These are phyloP conservation scores for Tolypocladium inflatum DNA, from an alignment of 2,329 filamentous ascomycete genomes.

Conservation along the genomic window DNA sequence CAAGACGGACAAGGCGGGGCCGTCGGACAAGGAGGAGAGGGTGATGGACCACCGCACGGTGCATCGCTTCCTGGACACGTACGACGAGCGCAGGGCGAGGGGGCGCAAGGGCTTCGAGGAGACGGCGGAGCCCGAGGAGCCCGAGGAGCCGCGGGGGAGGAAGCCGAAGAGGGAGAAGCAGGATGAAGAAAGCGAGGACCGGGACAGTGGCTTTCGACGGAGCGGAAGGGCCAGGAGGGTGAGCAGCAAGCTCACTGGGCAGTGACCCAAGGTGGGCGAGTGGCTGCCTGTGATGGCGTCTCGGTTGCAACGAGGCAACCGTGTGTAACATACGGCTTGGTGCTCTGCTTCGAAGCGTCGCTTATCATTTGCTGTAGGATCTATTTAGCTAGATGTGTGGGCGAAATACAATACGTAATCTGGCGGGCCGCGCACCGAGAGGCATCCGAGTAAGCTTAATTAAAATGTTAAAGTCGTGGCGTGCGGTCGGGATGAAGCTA, in stretches of 20 bases:
- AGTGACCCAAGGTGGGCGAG: background rate
- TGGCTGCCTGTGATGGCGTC: background rate
- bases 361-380: background rate
- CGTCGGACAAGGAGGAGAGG: slow-evolving; percentile 59
- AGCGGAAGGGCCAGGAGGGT: slow-evolving; percentile 24
- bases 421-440: background rate
- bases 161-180: slow-evolving; percentile 2
- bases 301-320: background rate
- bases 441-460: background rate
- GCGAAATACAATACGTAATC: background rate
- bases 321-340: background rate
- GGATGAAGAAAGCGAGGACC: background rate
- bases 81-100: slow-evolving; percentile 53
- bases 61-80: slow-evolving; percentile 69
- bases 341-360: background rate
- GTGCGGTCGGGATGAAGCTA: background rate
- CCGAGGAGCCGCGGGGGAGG: slow-evolving; percentile 1
- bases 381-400: background rate
- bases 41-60: slow-evolving; percentile 80
- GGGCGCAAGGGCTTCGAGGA: slow-evolving; percentile 26
- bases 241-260: slow-evolving; percentile 17
- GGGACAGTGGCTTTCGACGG: slow-evolving; percentile 14
- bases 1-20: slow-evolving; percentile 77
- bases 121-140: slow-evolving; percentile 16
- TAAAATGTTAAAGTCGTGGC: background rate